phyloP scores from a whole-genome alignment of 75 land plant species.

The Sequoia sempervirens region DNA sequence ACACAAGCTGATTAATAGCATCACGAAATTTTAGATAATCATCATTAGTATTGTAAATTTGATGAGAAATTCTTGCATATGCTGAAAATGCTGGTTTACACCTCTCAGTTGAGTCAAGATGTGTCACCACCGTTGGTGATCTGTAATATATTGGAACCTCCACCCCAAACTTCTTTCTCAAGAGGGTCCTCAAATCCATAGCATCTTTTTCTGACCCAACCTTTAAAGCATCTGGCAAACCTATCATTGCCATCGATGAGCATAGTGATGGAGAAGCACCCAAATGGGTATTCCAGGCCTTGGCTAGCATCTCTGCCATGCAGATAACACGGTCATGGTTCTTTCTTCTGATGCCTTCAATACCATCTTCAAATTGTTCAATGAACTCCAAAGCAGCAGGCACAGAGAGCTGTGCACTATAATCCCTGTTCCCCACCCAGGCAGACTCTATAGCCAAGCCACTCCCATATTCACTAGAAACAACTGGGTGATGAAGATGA shows the following conservation, averaged over 20 bases:
- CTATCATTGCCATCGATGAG: conserved; percentile 52
- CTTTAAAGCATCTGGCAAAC: conserved; percentile 21
- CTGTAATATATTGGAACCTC: conserved; percentile 40
- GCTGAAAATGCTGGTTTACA: conserved; percentile 5
- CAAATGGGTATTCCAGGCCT: conserved; percentile 41
- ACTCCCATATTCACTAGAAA: conserved; percentile 34
- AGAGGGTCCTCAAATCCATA: conserved; percentile 28
- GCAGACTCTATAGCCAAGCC: conserved; percentile 38
- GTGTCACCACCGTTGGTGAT: not conserved
- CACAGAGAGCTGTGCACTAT: conserved; percentile 45
- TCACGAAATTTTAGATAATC: conserved; percentile 35
- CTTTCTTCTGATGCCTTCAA: conserved; percentile 11
- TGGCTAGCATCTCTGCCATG: conserved; percentile 46
- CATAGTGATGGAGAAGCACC: conserved; percentile 38
- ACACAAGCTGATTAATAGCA: conserved; percentile 26
- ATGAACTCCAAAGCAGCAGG: conserved; percentile 37
- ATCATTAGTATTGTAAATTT: conserved; percentile 38
- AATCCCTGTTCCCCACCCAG: conserved; percentile 53
- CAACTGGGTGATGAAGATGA: conserved; percentile 43
- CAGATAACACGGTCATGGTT: conserved; percentile 28
- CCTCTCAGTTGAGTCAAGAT: not conserved
- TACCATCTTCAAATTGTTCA: conserved; percentile 21
- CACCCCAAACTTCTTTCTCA: conserved; percentile 35
- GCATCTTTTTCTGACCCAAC: conserved; percentile 27
- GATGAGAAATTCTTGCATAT: conserved; percentile 42